Evolutionary conservation across 768 basidiomycete species (phyloP).

Genomic region (Phaeotremella fagi): DNA sequence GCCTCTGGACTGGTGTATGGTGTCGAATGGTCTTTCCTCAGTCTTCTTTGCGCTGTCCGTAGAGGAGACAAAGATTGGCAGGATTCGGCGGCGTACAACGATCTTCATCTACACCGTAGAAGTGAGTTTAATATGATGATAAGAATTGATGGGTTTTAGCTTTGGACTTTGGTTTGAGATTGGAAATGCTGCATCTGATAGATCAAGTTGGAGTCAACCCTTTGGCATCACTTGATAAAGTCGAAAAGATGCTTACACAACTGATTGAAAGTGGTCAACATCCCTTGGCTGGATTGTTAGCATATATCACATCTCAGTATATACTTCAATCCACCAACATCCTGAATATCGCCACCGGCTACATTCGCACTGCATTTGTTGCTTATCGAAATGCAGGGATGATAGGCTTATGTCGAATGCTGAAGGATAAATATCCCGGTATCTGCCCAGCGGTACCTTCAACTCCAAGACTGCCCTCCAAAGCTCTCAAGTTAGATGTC

Average conservation of each 20-base stretch:
- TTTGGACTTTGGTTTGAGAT: constrained; percentile 1
- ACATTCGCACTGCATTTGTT: constrained; percentile 1
- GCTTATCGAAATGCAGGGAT: constrained; percentile 1
- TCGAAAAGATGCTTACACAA: constrained; percentile 3
- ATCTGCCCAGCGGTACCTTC: not conserved
- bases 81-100: not conserved
- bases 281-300: constrained; percentile 11
- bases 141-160: not conserved
- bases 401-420: constrained; percentile 4
- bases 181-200: constrained; percentile 1
- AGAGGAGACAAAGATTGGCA: not conserved
- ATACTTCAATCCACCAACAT: not conserved
- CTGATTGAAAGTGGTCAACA: constrained; percentile 8
- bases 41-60: constrained; percentile 1
- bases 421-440: not conserved
- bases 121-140: not conserved
- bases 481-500: not conserved
- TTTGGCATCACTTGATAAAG: constrained; percentile 1
- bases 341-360: constrained; percentile 4
- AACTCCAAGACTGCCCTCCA: not conserved
- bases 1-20: constrained; percentile 6
- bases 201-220: not conserved
- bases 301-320: not conserved
- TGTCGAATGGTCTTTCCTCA: constrained; percentile 22
- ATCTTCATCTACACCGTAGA: not conserved